phyloP scores from a whole-genome alignment of 495 filamentous ascomycete species.

The Aspergillus egyptiacus region DNA sequence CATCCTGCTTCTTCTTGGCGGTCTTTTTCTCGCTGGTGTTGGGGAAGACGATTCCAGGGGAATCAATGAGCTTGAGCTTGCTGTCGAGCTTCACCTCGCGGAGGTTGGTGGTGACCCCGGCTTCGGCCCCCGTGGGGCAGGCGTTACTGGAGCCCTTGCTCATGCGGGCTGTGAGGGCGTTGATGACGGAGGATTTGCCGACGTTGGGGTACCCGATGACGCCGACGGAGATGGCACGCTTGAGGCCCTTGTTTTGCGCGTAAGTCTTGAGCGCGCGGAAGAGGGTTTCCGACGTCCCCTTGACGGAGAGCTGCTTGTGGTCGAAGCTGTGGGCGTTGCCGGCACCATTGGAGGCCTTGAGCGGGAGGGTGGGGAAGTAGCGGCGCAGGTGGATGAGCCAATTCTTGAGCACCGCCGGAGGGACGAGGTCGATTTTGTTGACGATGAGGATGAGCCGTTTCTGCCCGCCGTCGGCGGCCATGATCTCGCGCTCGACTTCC shows the following conservation, averaged over 20 bases:
- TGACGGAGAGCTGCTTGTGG: slow-evolving; percentile 81
- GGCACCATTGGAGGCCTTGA: slow-evolving; percentile 78
- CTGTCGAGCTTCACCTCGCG: slow-evolving; percentile 90
- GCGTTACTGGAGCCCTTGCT: slow-evolving; percentile 60
- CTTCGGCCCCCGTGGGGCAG: slow-evolving; percentile 87
- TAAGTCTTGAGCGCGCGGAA: slow-evolving; percentile 88
- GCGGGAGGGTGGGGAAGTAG: slow-evolving; percentile 87
- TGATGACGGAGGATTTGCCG: slow-evolving; percentile 96
- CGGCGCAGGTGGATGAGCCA: slow-evolving; percentile 84
- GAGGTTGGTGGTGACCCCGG: slow-evolving; percentile 84
- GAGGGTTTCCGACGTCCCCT: slow-evolving; percentile 79
- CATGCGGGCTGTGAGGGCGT: slow-evolving; percentile 77
- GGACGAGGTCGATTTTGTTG: slow-evolving; percentile 95
- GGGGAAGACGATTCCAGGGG: slow-evolving; percentile 94
- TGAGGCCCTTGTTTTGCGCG: slow-evolving; percentile 75
- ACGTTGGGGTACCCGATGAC: slow-evolving; percentile 97
- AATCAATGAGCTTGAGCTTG: slow-evolving; percentile 91
- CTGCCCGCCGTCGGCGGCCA: slow-evolving; percentile 72
- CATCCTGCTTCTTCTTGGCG: slow-evolving; percentile 50
- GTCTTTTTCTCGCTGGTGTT: slow-evolving; percentile 46
- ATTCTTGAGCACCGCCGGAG: slow-evolving; percentile 67
- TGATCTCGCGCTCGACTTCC: slow-evolving; percentile 83
- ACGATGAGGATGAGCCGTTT: slow-evolving; percentile 90
- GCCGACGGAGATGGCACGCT: slow-evolving; percentile 84
- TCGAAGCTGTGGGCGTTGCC: slow-evolving; percentile 87